phyloP scores from a whole-genome alignment of 345 rosid species.

The Hibiscus tridactylites region DNA sequence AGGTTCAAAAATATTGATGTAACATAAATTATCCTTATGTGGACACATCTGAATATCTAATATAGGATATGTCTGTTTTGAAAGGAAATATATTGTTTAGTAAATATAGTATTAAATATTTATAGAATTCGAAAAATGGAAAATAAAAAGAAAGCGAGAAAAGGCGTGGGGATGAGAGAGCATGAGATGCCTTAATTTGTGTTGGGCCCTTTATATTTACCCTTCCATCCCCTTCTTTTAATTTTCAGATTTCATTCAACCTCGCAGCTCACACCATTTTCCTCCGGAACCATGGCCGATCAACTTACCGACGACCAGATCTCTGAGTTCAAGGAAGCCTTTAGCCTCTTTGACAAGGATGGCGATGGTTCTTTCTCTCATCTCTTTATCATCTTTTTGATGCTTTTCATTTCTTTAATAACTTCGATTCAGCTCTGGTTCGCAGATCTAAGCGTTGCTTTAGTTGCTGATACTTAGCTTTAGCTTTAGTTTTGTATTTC shows the following conservation, averaged over 20 bases:
- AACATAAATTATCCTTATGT: too few species aligned
- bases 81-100: background rate
- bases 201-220: slow-evolving; percentile 5
- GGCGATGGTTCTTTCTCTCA: slow-evolving; percentile 17
- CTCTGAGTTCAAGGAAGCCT: slow-evolving; percentile 21
- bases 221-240: background rate
- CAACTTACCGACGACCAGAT: slow-evolving; percentile 20
- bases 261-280: background rate
- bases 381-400: background rate
- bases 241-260: background rate
- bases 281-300: slow-evolving; percentile 11
- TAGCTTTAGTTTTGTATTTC: background rate
- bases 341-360: slow-evolving; percentile 19
- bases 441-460: slow-evolving; percentile 4
- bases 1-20: too few species aligned
- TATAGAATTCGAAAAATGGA: background rate
- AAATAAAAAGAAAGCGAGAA: background rate
- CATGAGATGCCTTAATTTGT: slow-evolving; percentile 8
- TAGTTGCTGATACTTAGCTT: background rate
- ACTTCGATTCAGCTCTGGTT: background rate
- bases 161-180: background rate
- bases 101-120: background rate
- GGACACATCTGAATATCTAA: too few species aligned
- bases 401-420: background rate
- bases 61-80: background rate